Evolutionary conservation across 73 alveolate genomes (phyloP).

Genomic region (Halteria grandinella): DNA sequence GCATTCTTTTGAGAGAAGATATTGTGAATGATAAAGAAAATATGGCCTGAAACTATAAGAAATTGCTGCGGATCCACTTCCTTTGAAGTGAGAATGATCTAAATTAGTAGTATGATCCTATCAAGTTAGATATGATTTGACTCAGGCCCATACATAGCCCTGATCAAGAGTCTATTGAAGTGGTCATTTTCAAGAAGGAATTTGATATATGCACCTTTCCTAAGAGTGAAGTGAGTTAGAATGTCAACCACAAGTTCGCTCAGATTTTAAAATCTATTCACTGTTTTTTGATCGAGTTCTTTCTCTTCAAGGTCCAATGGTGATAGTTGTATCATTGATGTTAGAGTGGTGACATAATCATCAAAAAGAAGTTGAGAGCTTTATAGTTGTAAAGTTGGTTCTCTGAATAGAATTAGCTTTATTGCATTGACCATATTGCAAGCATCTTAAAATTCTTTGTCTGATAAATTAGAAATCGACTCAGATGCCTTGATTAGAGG

Average conservation of each 20-base stretch:
- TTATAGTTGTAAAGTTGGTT: conserved; percentile 9
- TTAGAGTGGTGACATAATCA: conserved; percentile 8
- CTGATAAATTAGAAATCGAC: not conserved
- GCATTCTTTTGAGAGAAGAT: conserved; percentile 10
- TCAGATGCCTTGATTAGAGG: not conserved
- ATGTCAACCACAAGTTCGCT: conserved; percentile 7
- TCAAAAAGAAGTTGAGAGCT: too few relatives aligned
- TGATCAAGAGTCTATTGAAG: conserved; percentile 23
- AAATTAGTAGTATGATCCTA: not conserved
- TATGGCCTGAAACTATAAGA: conserved; percentile 24
- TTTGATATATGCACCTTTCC: conserved; percentile 26
- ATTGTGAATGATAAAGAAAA: conserved; percentile 25
- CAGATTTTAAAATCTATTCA: conserved; percentile 5
- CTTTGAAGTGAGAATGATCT: conserved; percentile 20
- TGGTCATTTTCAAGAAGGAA: conserved; percentile 4
- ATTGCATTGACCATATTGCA: conserved; percentile 30
- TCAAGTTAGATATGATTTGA: conserved; percentile 3
- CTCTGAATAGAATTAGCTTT: conserved; percentile 10
- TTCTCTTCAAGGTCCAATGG: not conserved
- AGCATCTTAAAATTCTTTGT: conserved; percentile 3
- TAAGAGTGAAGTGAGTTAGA: not conserved
- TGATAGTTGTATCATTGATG: conserved; percentile 16
- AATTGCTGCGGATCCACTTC: conserved; percentile 14
- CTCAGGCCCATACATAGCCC: conserved; percentile 16
- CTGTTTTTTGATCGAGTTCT: not conserved